Conservation (phyloP, 1,139 yeast genomes). For the Nadsonia starkeyi-henricii region DNA sequence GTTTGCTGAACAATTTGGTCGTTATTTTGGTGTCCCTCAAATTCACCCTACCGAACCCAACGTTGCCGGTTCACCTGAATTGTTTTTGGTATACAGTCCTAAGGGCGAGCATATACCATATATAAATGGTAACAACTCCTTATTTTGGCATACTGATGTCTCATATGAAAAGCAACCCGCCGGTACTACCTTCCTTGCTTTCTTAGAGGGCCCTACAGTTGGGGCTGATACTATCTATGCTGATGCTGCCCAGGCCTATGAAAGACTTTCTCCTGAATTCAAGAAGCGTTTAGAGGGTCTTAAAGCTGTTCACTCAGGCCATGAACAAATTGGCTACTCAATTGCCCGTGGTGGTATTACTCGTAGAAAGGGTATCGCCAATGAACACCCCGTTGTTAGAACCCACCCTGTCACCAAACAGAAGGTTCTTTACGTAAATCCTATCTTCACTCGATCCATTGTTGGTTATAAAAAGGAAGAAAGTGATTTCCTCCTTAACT, state of each 20-base stretch:
- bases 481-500: slow-evolving; percentile 25
- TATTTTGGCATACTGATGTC: slow-evolving; percentile 34
- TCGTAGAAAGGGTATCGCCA: slow-evolving; percentile 36
- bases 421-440: slow-evolving; percentile 31
- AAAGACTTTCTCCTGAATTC: slow-evolving; percentile 31
- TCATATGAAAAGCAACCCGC: slow-evolving; percentile 35
- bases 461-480: slow-evolving; percentile 30
- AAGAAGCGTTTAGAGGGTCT: slow-evolving; percentile 29
- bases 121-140: not conserved
- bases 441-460: slow-evolving; percentile 26
- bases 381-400: slow-evolving; percentile 32
- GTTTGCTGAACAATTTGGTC: slow-evolving; percentile 49
- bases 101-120: slow-evolving; percentile 6
- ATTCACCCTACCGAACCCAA: slow-evolving; percentile 22
- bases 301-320: slow-evolving; percentile 20
- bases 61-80: slow-evolving; percentile 19
- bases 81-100: slow-evolving; percentile 5
- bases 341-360: slow-evolving; percentile 33
- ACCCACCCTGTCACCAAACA: slow-evolving; percentile 38
- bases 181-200: slow-evolving; percentile 31
- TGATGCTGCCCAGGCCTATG: slow-evolving; percentile 35
- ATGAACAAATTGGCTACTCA: slow-evolving; percentile 32
- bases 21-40: slow-evolving; percentile 51
- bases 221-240: slow-evolving; percentile 39
- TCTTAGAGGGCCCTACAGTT: slow-evolving; percentile 29